Percentiles rank a stretch among this genome's conserved stretches.
Conservation (phyloP, 2,329 filamentous ascomycete genomes). For the Aureobasidium sp. region DNA sequence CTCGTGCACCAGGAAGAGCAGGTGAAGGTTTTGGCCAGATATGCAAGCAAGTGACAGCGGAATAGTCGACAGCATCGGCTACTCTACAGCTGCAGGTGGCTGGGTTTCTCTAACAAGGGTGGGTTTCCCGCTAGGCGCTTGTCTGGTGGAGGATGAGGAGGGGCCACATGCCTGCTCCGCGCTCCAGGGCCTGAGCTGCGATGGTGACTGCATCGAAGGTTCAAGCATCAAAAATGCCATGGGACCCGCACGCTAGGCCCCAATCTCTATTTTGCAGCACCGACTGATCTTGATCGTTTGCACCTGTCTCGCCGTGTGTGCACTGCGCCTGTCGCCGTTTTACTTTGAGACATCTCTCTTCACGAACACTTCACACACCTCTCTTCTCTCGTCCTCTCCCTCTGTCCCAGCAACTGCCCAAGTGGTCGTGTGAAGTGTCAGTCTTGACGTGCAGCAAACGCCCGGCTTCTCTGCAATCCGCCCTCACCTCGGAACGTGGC, state of each 20-base stretch:
- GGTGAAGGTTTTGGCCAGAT: neutral
- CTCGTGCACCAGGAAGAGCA: slow-evolving; percentile 1
- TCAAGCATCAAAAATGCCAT: slow-evolving; percentile 16
- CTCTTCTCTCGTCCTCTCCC: neutral
- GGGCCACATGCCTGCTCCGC: slow-evolving; percentile 13
- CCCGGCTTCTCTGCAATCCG: slow-evolving; percentile 1
- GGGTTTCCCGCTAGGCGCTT: slow-evolving; percentile 9
- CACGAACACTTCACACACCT: neutral
- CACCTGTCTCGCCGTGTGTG: slow-evolving; percentile 2
- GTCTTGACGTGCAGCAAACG: slow-evolving; percentile 3
- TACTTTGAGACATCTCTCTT: slow-evolving; percentile 14
- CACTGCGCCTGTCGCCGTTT: slow-evolving; percentile 9
- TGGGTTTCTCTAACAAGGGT: slow-evolving; percentile 6
- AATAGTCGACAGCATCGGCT: slow-evolving; percentile 12
- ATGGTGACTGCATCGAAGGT: slow-evolving; percentile 10
- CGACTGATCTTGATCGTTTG: slow-evolving; percentile 9
- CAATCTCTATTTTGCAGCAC: slow-evolving; percentile 10
- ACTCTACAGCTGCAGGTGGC: slow-evolving; percentile 11
- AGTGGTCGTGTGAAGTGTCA: neutral
- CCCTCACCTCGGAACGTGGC: neutral
- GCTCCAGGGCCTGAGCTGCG: slow-evolving; percentile 5
- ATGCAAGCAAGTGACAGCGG: slow-evolving; percentile 11
- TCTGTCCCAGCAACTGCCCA: neutral
- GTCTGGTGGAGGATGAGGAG: slow-evolving; percentile 9
- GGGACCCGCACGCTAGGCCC: slow-evolving; percentile 15